Evolutionary conservation across 1,284 basidiomycete species (phyloP).

Genomic region (Boletus smithii): DNA sequence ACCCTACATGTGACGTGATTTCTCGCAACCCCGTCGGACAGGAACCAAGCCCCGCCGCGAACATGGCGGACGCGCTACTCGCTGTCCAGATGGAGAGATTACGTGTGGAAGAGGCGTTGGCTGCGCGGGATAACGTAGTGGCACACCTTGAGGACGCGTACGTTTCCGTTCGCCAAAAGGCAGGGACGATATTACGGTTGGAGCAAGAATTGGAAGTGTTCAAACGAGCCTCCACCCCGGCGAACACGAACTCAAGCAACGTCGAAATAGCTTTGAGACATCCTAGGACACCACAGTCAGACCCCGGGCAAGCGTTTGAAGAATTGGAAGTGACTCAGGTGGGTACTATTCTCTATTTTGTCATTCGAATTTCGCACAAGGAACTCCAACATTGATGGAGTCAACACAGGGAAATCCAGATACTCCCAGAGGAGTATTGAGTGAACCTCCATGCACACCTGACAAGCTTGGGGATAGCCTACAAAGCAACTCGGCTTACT

Average conservation of each 20-base stretch:
- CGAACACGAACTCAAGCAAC: conserved; percentile 11
- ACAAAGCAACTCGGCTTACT: conserved; percentile 31
- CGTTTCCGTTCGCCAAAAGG: conserved; percentile 57
- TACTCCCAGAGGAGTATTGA: not conserved
- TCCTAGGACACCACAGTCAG: conserved; percentile 5
- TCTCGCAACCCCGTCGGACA: conserved; percentile 3
- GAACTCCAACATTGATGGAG: not conserved
- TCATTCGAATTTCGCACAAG: not conserved
- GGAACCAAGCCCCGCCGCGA: conserved; percentile 8
- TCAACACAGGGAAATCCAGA: not conserved
- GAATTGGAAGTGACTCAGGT: conserved; percentile 5
- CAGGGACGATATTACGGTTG: conserved; percentile 46
- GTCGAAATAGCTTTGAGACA: not conserved
- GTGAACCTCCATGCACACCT: conserved; percentile 19
- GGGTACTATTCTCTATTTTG: not conserved
- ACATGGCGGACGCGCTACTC: conserved; percentile 47
- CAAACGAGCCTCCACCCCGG: conserved; percentile 25
- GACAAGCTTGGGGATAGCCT: conserved; percentile 23
- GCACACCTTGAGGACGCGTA: conserved; percentile 60
- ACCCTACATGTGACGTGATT: conserved; percentile 5
- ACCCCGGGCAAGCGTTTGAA: not conserved
- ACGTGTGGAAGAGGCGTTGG: conserved; percentile 55
- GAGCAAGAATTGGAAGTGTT: conserved; percentile 40
- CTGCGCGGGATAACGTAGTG: conserved; percentile 63
- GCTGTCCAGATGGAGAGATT: conserved; percentile 55